These are phyloP conservation scores for Corrigiola litoralis DNA, from an alignment of 179 eudicot species.

Conservation along the genomic window DNA sequence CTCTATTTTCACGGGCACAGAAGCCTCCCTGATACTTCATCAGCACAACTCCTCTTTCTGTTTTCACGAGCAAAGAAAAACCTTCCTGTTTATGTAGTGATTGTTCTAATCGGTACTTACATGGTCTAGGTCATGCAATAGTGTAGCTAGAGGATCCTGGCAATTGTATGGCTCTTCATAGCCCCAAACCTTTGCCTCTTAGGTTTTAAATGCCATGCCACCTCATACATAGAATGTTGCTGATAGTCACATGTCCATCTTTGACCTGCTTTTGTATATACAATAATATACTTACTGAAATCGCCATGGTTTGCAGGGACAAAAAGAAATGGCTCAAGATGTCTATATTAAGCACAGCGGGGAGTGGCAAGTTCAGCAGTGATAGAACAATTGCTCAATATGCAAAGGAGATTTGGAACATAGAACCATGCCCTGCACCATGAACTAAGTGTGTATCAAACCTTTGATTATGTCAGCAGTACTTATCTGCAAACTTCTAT, in stretches of 20 bases:
- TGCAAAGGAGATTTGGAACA: slow-evolving; percentile 92
- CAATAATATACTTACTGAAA: no score
- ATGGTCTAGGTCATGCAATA: no score
- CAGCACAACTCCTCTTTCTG: no score
- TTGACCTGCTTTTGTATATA: background rate
- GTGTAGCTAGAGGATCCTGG: no score
- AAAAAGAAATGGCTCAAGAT: slow-evolving; percentile 87
- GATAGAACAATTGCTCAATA: slow-evolving; percentile 92
- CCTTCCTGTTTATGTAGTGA: no score
- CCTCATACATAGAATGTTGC: background rate
- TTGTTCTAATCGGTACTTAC: no score
- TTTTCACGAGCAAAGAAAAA: no score
- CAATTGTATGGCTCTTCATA: no score
- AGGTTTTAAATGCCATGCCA: background rate
- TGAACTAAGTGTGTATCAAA: background rate
- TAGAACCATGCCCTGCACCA: slow-evolving; percentile 64
- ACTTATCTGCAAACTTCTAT: no score
- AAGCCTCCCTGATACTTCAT: no score
- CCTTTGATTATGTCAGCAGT: background rate
- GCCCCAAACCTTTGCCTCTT: no score
- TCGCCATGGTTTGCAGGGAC: slow-evolving; percentile 50
- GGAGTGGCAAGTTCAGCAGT: slow-evolving; percentile 97
- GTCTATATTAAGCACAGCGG: slow-evolving; percentile 95
- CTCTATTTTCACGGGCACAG: no score
- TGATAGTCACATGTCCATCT: background rate